Percentiles rank a stretch among this genome's conserved stretches.
phyloP scores from a whole-genome alignment of 2,329 filamentous ascomycete species.

The Dactylellina haptotyla region DNA sequence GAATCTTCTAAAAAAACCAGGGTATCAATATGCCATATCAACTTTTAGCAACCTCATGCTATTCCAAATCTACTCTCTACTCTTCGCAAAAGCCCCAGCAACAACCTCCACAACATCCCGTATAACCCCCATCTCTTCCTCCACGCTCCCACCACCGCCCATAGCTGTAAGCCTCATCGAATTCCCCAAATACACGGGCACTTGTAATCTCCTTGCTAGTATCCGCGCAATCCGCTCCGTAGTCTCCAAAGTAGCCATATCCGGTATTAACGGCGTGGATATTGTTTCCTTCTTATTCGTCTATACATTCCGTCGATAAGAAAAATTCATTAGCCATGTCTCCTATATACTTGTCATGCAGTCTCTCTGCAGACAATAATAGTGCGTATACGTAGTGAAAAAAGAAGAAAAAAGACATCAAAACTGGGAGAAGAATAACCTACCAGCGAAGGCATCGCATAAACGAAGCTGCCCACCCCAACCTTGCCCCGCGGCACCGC shows the following conservation, averaged over 20 bases:
- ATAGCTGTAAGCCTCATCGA: conserved; percentile 80
- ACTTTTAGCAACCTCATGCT: background rate
- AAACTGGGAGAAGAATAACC: too few species aligned
- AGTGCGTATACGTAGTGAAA: conserved; percentile 18
- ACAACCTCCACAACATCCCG: conserved; percentile 73
- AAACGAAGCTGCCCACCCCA: conserved; percentile 87
- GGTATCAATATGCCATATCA: background rate
- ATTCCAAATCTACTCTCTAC: conserved; percentile 31
- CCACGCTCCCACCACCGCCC: conserved; percentile 80
- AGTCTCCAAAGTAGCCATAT: conserved; percentile 83
- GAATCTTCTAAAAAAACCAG: background rate
- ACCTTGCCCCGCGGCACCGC: conserved; percentile 60
- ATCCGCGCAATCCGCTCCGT: conserved; percentile 85
- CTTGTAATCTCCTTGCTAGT: conserved; percentile 75
- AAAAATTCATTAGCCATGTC: background rate
- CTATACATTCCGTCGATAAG: conserved; percentile 39
- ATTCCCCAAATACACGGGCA: conserved; percentile 89
- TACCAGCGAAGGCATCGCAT: conserved; percentile 85
- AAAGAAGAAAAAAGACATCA: too few species aligned
- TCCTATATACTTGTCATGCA: background rate
- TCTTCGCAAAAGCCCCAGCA: conserved; percentile 59
- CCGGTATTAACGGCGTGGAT: conserved; percentile 80
- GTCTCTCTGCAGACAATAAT: background rate
- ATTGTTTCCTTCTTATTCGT: conserved; percentile 70
- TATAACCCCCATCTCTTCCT: conserved; percentile 88